Percentiles rank a stretch among this genome's conserved stretches.
Evolutionary conservation across 23 red algal genomes (phyloP).

Genomic region (Agarophyton chilense): DNA sequence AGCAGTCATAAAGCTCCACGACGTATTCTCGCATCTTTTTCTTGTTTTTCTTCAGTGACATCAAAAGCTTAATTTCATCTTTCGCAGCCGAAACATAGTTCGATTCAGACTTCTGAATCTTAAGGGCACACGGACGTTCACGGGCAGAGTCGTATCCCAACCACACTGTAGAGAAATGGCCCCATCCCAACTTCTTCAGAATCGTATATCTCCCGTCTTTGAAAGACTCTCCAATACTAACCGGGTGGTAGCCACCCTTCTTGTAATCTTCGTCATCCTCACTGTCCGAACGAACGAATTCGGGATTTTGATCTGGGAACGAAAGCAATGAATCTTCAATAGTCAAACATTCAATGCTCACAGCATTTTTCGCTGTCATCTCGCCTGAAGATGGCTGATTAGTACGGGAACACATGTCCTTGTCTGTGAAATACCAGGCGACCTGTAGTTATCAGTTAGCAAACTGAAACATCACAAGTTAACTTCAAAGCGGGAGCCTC

Average conservation of each 20-base stretch:
- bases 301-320: slow-evolving; percentile 12
- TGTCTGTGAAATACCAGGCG: not conserved
- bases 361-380: not conserved
- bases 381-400: not conserved
- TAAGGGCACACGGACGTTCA: slow-evolving; percentile 73
- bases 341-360: not conserved
- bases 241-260: slow-evolving; percentile 86
- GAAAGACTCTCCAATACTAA: slow-evolving; percentile 82
- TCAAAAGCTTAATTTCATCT: slow-evolving; percentile 87
- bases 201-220: slow-evolving; percentile 84
- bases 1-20: slow-evolving; percentile 76
- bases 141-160: slow-evolving; percentile 62
- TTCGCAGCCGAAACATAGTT: slow-evolving; percentile 88
- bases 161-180: slow-evolving; percentile 98
- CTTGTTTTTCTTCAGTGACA: slow-evolving; percentile 31
- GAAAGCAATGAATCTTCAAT: not conserved
- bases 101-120: slow-evolving; percentile 91
- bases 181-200: slow-evolving; percentile 93
- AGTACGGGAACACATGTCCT: not conserved
- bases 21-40: slow-evolving; percentile 39
- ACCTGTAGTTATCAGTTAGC: not conserved
- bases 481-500: not conserved
- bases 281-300: slow-evolving; percentile 36
- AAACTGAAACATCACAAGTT: not conserved
- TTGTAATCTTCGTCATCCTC: slow-evolving; percentile 76